These are phyloP conservation scores for Puccinia novopanici DNA, from an alignment of 1,284 basidiomycete genomes.

Conservation along the genomic window DNA sequence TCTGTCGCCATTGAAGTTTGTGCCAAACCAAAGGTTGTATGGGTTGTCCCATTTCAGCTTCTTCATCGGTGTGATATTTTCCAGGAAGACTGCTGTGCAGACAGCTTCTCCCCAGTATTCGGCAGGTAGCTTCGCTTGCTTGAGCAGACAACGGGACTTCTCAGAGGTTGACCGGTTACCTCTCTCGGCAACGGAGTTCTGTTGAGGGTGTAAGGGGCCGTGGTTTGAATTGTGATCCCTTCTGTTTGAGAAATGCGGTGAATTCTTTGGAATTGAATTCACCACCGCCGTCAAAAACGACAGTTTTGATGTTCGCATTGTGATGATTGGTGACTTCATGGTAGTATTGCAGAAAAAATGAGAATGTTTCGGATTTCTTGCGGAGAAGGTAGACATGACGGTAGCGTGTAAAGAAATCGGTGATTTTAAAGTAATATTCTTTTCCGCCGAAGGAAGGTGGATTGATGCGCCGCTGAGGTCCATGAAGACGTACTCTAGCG, in stretches of 20 bases:
- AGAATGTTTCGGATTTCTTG: background rate
- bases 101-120: background rate
- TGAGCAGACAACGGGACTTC: background rate
- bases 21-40: background rate
- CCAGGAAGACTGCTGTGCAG: background rate
- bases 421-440: too few relatives aligned
- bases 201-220: slow-evolving; percentile 5
- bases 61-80: background rate
- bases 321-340: background rate
- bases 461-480: too few relatives aligned
- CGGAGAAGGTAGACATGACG: background rate
- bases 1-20: background rate
- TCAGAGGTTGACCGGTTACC: slow-evolving; percentile 4
- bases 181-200: slow-evolving; percentile 3
- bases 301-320: too few relatives aligned
- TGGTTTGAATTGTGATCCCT: background rate
- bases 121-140: background rate
- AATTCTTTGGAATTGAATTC: too few relatives aligned
- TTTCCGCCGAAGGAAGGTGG: too few relatives aligned
- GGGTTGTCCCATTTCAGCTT: background rate
- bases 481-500: too few relatives aligned
- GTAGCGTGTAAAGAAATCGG: too few relatives aligned
- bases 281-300: too few relatives aligned
- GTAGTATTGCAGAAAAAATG: background rate
- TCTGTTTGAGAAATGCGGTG: background rate